These are phyloP conservation scores for Leccinum fallax DNA, from an alignment of 1,284 basidiomycete species.

Conservation along the genomic window DNA sequence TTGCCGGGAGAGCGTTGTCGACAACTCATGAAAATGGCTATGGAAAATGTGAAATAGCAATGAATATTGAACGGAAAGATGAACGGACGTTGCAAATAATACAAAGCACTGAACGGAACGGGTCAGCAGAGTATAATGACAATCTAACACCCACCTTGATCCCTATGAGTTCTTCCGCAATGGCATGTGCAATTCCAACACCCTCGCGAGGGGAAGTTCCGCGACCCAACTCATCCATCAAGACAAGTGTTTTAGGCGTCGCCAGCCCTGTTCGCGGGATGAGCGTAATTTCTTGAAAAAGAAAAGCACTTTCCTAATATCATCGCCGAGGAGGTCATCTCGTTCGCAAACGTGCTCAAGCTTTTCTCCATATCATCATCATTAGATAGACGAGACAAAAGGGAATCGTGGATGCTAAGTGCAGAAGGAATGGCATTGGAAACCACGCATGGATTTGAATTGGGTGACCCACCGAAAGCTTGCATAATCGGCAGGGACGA, in stretches of 20 bases:
- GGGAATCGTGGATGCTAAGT: conserved; percentile 73
- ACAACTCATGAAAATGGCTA: conserved; percentile 75
- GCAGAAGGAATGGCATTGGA: not conserved
- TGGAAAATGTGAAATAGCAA: not conserved
- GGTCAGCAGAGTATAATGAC: conserved; percentile 3
- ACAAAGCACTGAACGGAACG: conserved; percentile 64
- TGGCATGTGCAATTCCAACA: conserved; percentile 88
- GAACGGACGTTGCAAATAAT: conserved; percentile 84
- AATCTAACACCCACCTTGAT: conserved; percentile 53
- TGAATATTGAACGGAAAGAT: not conserved
- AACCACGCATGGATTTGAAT: not conserved
- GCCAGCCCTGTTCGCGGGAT: conserved; percentile 60
- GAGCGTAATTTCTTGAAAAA: not conserved
- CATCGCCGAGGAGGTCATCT: conserved; percentile 91
- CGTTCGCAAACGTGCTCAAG: conserved; percentile 89
- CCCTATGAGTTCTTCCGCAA: conserved; percentile 84
- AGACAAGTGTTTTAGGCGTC: conserved; percentile 69
- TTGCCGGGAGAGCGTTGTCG: conserved; percentile 68
- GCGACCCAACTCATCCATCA: conserved; percentile 91
- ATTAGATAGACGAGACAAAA: conserved; percentile 88
- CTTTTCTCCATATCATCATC: conserved; percentile 89
- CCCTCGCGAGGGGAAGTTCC: conserved; percentile 89
- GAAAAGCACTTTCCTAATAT: conserved; percentile 62
- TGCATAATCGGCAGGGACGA: conserved; percentile 90
- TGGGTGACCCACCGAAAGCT: conserved; percentile 62